Conservation (phyloP, 768 basidiomycete genomes). For the Tulasnella sp. region DNA sequence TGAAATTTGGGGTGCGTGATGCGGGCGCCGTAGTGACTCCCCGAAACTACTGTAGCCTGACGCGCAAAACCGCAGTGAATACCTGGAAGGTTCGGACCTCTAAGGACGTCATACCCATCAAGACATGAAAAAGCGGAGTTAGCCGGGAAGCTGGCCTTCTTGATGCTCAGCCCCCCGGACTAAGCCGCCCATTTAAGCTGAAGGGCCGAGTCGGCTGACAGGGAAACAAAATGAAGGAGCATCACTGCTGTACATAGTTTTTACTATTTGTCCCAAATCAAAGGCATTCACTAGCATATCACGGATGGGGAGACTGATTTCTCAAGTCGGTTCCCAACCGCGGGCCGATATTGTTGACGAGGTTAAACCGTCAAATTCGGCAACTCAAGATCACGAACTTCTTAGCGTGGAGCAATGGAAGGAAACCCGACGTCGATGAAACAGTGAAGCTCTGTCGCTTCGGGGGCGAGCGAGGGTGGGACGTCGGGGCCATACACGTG, state of each 20-base stretch:
- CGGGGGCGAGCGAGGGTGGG: neutral
- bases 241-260: neutral
- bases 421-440: neutral
- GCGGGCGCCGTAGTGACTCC: neutral
- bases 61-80: neutral
- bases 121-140: neutral
- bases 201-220: neutral
- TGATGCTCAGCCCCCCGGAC: neutral
- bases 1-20: conserved; percentile 2
- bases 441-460: neutral
- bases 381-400: neutral
- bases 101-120: neutral
- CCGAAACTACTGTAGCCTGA: neutral
- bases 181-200: neutral
- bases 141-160: neutral
- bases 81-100: neutral
- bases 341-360: neutral
- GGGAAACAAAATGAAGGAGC: neutral
- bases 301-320: neutral
- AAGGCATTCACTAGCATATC: neutral
- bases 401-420: neutral
- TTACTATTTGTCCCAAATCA: neutral
- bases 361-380: neutral
- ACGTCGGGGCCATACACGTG: neutral
- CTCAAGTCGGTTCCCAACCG: neutral